phyloP scores from a whole-genome alignment of 2,329 filamentous ascomycete genomes.

The Dactylellina cionopaga region DNA sequence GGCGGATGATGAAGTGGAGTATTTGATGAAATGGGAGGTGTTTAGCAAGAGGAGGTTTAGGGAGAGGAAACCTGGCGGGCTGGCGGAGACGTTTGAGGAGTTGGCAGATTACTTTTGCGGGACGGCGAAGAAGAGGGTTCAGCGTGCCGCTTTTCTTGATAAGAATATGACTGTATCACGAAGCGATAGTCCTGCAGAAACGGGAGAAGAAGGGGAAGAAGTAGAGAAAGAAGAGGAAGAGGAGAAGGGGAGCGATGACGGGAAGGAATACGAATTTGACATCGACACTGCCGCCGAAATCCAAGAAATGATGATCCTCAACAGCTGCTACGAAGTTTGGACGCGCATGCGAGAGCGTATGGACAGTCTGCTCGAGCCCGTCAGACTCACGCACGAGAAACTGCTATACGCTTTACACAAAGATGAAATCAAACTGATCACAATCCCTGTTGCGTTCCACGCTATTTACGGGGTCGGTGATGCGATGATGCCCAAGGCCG shows the following conservation, averaged over 20 bases:
- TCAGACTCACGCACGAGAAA: slow-evolving; percentile 33
- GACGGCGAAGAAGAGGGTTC: background rate
- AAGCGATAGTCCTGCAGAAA: background rate
- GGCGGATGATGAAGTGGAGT: slow-evolving; percentile 17
- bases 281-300: slow-evolving; percentile 17
- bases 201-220: background rate
- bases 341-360: slow-evolving; percentile 34
- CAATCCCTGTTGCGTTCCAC: slow-evolving; percentile 38
- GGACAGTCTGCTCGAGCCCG: slow-evolving; percentile 25
- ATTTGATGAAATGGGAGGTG: slow-evolving; percentile 28
- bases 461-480: slow-evolving; percentile 37
- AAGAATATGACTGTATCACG: background rate
- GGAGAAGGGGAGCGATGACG: background rate
- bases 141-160: too few species aligned
- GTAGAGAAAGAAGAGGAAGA: background rate
- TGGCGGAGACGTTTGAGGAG: slow-evolving; percentile 31
- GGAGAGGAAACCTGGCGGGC: slow-evolving; percentile 13
- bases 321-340: slow-evolving; percentile 45
- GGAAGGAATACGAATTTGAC: slow-evolving; percentile 4
- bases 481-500: slow-evolving; percentile 25
- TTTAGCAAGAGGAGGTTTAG: slow-evolving; percentile 33
- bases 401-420: slow-evolving; percentile 21
- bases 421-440: slow-evolving; percentile 16
- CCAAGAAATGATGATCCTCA: slow-evolving; percentile 30
- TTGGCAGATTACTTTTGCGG: slow-evolving; percentile 18